Percentiles rank a stretch among this genome's conserved stretches.
phyloP scores from a whole-genome alignment of 1,284 basidiomycete species.

The Pascua guehoae region DNA sequence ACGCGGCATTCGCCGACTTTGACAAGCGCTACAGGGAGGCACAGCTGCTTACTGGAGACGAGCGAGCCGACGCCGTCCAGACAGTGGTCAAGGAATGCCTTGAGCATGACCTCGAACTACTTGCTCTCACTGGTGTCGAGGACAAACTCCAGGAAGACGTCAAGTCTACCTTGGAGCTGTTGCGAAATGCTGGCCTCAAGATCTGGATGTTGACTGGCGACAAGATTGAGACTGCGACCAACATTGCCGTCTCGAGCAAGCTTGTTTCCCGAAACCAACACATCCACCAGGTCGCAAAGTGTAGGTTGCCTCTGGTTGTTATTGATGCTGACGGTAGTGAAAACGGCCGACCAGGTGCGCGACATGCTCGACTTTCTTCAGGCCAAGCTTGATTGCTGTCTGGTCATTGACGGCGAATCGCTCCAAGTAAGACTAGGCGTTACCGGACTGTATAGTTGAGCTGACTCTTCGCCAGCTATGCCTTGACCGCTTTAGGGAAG shows the following conservation, averaged over 20 bases:
- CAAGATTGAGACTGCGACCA: conserved; percentile 98
- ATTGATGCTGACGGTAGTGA: conserved; percentile 56
- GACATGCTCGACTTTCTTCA: conserved; percentile 93
- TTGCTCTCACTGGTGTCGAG: conserved; percentile 95
- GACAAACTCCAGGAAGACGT: conserved; percentile 98
- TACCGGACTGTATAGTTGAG: background rate
- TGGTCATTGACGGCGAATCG: conserved; percentile 98
- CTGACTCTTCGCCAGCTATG: conserved; percentile 61
- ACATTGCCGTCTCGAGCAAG: conserved; percentile 96
- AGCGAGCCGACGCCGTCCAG: conserved; percentile 75
- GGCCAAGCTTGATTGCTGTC: conserved; percentile 91
- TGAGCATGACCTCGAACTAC: conserved; percentile 83
- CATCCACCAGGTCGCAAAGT: conserved; percentile 92
- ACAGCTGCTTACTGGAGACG: conserved; percentile 65
- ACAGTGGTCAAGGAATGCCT: conserved; percentile 70
- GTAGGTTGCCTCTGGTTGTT: conserved; percentile 53
- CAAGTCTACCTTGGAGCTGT: conserved; percentile 83
- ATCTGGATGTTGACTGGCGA: conserved; percentile 99
- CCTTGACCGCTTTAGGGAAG: conserved; percentile 80
- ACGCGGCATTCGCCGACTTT: conserved; percentile 70
- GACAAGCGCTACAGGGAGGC: conserved; percentile 72
- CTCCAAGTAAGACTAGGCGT: conserved; percentile 60
- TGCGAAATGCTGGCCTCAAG: conserved; percentile 95
- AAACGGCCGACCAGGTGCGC: conserved; percentile 73
- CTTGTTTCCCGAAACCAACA: conserved; percentile 94